Conservation (phyloP, 1,284 basidiomycete species). For the Trichosporon sp. region DNA sequence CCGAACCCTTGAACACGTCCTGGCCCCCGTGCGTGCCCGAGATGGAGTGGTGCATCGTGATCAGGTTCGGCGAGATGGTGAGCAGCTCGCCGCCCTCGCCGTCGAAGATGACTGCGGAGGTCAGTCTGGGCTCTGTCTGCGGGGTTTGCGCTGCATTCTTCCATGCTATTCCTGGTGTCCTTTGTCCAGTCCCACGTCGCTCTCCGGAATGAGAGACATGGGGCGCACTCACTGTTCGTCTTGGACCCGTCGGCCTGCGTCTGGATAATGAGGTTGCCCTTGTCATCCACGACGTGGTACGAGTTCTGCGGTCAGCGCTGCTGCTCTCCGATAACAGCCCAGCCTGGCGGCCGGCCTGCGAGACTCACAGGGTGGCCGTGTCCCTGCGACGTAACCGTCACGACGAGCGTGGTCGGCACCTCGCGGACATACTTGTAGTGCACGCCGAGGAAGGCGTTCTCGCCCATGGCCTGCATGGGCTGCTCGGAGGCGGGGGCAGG, state of each 20-base stretch:
- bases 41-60: slow-evolving; percentile 3
- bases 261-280: background rate
- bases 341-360: background rate
- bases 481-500: background rate
- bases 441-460: background rate
- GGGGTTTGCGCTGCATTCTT: too few relatives aligned
- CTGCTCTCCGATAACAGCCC: background rate
- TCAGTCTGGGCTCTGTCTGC: too few relatives aligned
- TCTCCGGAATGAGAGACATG: too few relatives aligned
- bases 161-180: too few relatives aligned
- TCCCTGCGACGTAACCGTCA: background rate
- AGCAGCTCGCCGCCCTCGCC: background rate
- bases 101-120: background rate
- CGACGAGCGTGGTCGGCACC: background rate
- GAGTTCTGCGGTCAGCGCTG: background rate
- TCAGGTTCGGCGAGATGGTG: background rate
- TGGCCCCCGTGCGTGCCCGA: slow-evolving; percentile 1
- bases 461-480: background rate
- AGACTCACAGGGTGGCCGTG: background rate
- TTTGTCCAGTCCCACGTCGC: too few relatives aligned
- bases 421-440: background rate
- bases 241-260: background rate
- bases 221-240: background rate
- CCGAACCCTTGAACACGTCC: background rate
- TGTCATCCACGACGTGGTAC: background rate